Base-by-base conservation (phyloP, 768 basidiomycete species). In the Terana coerulea region DNA sequence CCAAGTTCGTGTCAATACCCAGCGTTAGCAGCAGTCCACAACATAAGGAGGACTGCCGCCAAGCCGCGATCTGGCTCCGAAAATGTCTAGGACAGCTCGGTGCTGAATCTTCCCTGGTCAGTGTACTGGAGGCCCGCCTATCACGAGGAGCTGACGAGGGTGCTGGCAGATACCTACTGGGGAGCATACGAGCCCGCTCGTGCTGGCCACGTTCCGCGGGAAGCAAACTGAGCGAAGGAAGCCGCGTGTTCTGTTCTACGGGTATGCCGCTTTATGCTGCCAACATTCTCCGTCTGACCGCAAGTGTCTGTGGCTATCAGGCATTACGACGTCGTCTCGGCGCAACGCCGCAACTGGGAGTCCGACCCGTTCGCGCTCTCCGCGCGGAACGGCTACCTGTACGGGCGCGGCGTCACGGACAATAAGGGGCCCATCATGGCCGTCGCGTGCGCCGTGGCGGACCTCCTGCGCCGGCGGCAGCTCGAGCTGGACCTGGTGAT, bases 341-440 rank as follows among this genome's bases (percentile, higher is more conserved):
- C 94, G 0, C 83, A 81, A 0, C 67, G 72, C 9, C 72, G 79
- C 5, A 81, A 84, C 11, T 98, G 95, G 95, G 69, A 76, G 19
- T 84, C 86, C 1, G 84, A 92, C 52, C 95, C 97, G 0, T 99
- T 92, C 70, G 74, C 71, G 6, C 69, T 98, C 55, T 79, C 79
- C 0, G 93, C 93, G 2, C 78, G 83, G 10, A 93, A 98, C 59
- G 94, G 93, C 0, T 94, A 89, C 62, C 71, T 95, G 0, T 94
- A 93, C 60, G 95, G 95, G 19, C 83, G 90, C 39, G 92, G 97
- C 3, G 87, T 90, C 1, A 88, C 91, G 1, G 97, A 99, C 60
- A 85, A 99, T 73, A 98, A 99, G 64, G 97, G 95, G 0, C 97
- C 97, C 0, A 86, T 97, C 40, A 77, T 98, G 54, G 93, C 95